These are phyloP conservation scores for Hamamelis virginiana DNA, from an alignment of 164 flowering plant genomes.

Conservation along the genomic window DNA sequence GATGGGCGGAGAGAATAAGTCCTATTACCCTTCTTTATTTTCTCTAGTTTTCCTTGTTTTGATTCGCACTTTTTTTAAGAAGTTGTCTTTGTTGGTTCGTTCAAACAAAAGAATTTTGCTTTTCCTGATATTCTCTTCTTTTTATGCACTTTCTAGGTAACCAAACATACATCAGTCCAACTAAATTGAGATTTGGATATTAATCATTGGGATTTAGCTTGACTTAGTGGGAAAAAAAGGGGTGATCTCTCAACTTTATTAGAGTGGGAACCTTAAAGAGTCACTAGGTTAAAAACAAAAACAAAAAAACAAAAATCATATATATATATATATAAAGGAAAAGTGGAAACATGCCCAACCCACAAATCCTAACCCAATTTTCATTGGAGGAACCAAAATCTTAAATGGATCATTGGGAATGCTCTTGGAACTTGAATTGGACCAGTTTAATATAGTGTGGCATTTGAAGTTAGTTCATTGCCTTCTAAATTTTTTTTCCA, in stretches of 20 bases:
- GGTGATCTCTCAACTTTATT: neutral
- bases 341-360: slow-evolving; percentile 11
- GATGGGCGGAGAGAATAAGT: too few relatives aligned
- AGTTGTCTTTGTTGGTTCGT: neutral
- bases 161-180: slow-evolving; percentile 16
- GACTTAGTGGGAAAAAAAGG: neutral
- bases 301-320: too few relatives aligned
- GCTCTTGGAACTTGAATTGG: too few relatives aligned
- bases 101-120: slow-evolving; percentile 5
- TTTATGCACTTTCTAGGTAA: slow-evolving; percentile 9
- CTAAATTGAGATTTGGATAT: neutral
- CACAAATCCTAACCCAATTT: slow-evolving; percentile 18
- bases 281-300: too few relatives aligned
- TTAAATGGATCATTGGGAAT: too few relatives aligned
- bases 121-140: slow-evolving; percentile 2
- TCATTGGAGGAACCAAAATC: too few relatives aligned
- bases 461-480: too few relatives aligned
- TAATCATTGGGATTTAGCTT: slow-evolving; percentile 21
- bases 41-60: neutral
- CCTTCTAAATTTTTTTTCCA: too few relatives aligned
- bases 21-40: too few relatives aligned
- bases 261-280: neutral
- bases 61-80: neutral
- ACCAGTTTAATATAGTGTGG: too few relatives aligned
- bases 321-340: neutral